Base-by-base conservation (phyloP, 2,329 filamentous ascomycete species). In the Apiospora koreana region DNA sequence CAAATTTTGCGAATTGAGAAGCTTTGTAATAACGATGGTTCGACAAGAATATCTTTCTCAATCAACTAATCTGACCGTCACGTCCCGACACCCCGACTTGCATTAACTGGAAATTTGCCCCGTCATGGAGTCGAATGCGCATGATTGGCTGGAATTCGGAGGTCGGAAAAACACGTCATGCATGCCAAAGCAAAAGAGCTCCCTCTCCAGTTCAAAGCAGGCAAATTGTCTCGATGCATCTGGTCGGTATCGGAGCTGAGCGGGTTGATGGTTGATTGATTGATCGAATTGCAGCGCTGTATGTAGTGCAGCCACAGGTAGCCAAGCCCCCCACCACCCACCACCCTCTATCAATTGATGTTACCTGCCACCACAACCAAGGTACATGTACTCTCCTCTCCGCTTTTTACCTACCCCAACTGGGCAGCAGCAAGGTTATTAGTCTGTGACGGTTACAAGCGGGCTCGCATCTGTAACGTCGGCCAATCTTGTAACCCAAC, bases 131-230 rank as follows among this genome's bases (percentile, higher is more conserved):
- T 28, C 43, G 31, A 48, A 41, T 48, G 43, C 23, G 46, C 38
- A 58, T 71, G 65, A 71, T 71, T 71, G 70, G 70, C 23, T 64
- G 31, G 45, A 21, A 3, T 23, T 67, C 68, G 68, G 68, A 69
- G 70, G 43, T 71, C 70, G 70, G 70, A 70, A 71, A 71, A 71
- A 71, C 70, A 71, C 70, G 70, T 68, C 68, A 69, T 71, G 68
- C 70, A 71, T 9, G 43, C 43, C 21, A 38, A 38, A 58, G 48
- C 18, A n/a, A 31, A n/a, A n/a, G 54, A 62, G 31, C 54, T 23
- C 28, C 18, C n/a, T n/a, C n/a, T 38, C 23, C 41, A 43, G 41
- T 16, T 16, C 41, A 3, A 16, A 43, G 41, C 14, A 16, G 9
- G 14, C 23, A 50, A 50, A 31, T 58, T 21, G 50, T 58, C 18